Base-by-base conservation (phyloP, 2,329 filamentous ascomycete genomes). In the Apiospora arundinis region DNA sequence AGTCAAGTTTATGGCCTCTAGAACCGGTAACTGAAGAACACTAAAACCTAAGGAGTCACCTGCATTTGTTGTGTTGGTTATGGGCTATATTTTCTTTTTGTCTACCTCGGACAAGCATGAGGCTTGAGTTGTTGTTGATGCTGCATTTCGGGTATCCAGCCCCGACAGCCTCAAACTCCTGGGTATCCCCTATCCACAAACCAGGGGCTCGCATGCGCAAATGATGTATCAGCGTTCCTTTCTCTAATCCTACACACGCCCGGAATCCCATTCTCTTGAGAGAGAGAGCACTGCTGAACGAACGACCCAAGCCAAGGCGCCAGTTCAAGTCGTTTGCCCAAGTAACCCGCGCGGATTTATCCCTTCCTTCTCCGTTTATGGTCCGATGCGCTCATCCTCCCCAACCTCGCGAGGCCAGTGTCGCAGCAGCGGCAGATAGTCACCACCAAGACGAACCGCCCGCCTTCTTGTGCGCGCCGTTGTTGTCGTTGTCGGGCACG, bases 381-480 rank as follows among this genome's bases (percentile, higher is more conserved):
- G 18, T 16, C 21, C 21, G 21, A n/a, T 9, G 32, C 18, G n/a
- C 32, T 63, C 28, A 40, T 23, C 56, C 56, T 40, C 32, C 28
- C 18, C 21, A 63, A 6, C 32, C 21, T 9, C 21, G n/a, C 3
- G 56, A 40, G 16, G 18, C 32, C 2, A 37, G 32, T 12, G 56
- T 18, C 2, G 56, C 32, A n/a, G 56, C 32, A n/a, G 32, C 56
- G 56, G 28, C 28, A 6, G 49, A 28, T 63, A 63, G 56, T 63
- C 56, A 63, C 56, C 56, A 63, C 28, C 32, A 63, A 63, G 56
- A 63, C 32, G 28, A 44, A n/a, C 23, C 21, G 42, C 37, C 56
- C 25, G 23, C 42, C 12, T 45, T 67, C 60, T 70, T 52, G 32
- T 32, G 23, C 60, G n/a, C 25, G 25, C 44, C 46, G 40, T 67